Evolutionary conservation across 1,139 yeast species (phyloP), one percentile per base, ranked within the genome.

Genomic region (Scheffersomyces cryptocercus): DNA sequence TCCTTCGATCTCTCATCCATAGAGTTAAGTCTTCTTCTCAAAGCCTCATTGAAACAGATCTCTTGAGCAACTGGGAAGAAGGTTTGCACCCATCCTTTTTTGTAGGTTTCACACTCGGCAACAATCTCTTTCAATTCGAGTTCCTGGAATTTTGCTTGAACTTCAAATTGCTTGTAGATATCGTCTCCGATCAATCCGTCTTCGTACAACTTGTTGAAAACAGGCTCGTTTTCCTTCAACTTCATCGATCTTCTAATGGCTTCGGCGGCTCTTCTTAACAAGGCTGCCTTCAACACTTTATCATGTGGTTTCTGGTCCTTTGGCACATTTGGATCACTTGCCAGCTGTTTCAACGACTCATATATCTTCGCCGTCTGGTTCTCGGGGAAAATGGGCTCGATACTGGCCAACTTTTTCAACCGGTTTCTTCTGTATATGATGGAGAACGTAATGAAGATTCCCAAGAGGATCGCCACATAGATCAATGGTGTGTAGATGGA

Each of bases 141-240:
- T 57, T 90, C 95, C 55, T 85, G 86, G 50, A 89, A 64, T 65
- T 89, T 88, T 49, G 79, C 81, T 53, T 89, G 90, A 41, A 89
- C 76, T 54, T 82, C 84, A 65, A 79, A 90, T 55, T 95, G 85
- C 61, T 86, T 85, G 77, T 81, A 87, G 37, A 88, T 73, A 45
- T 88, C 95, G 58, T 93, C 98, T 30, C 97, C 97, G 49, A 93
- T 84, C 29, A 91, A 81, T 1, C 98, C 98, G 43, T 82, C 83
- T 58, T 91, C 95, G 62, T 90, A 91, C 50, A 93, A 73, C 40
- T 78, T 73, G 42, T 80, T 81, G 56, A 88, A 79, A 41, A 77
- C 80, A 4, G 85, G 84, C 62, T 85, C 86, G 52, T 78, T 72
- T 55, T 87, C 91, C 62, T 89, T 86, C 63, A 90, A 70, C 57